Base-by-base conservation (phyloP, 2,329 filamentous ascomycete species). In the Venturiaceae sp. region DNA sequence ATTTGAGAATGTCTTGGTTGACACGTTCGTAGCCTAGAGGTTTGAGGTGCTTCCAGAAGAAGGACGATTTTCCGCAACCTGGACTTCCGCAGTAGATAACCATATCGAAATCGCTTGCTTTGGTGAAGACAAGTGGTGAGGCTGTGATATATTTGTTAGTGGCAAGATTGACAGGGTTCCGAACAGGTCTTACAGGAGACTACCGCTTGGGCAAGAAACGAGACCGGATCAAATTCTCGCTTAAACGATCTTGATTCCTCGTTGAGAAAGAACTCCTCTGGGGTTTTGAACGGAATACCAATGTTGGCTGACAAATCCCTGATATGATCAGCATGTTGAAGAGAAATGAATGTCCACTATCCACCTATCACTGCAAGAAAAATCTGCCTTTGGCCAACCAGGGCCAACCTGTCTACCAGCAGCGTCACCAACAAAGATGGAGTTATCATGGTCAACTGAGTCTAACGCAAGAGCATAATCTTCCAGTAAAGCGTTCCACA, bases 361-460 rank as follows among this genome's bases (percentile, higher is more conserved):
- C 50, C 66, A 83, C 80, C 81, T 77, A 70, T 86, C 83, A 13
- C 77, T 80, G 66, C 76, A 77, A 16, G 82, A 81, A 73, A 85
- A 78, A 69, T 86, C 83, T 58, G 80, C 80, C 41, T 69, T 74
- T 58, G n/a, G n/a, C n/a, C 73, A 70, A 62, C 69, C 65, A 63
- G 67, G n/a, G 8, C 68, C 65, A 69, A 63, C 69, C 63, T 62
- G 83, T 76, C 63, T 75, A 67, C 68, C 83, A 57, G 80, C 83
- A 53, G 94, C 94, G 74, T 99, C 94, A 47, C 94, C 94, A 47
- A 99, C 85, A 68, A 96, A 96, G 62, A 96, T 77, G 26, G 89
- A 95, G 3, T 78, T 75, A 16, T 80, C 73, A 34, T 88, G 70
- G 69, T 96, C 87, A n/a, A 95, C 72, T 16, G 80, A 78, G 1